Percentiles rank a stretch among this genome's conserved stretches.
Evolutionary conservation across 352 stramenopile genomes (phyloP).

Genomic region (Phytophthora pini): DNA sequence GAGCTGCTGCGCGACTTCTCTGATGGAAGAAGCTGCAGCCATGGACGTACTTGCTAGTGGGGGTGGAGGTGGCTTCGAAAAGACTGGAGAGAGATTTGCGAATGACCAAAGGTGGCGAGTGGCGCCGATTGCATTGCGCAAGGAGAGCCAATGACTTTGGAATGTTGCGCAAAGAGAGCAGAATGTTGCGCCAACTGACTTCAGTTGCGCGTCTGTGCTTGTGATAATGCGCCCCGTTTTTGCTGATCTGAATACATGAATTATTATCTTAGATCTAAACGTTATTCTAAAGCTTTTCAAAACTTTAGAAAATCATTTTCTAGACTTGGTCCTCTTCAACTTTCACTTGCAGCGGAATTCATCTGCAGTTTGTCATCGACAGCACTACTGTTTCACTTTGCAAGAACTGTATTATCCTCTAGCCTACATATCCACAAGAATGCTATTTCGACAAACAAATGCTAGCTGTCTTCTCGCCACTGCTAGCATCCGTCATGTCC

Average conservation of each 20-base stretch:
- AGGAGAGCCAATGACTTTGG: neutral
- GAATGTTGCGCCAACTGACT: too few relatives aligned
- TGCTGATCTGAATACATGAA: too few relatives aligned
- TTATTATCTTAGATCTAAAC: too few relatives aligned
- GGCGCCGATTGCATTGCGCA: neutral
- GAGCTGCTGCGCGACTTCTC: conserved; percentile 38
- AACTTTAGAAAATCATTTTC: too few relatives aligned
- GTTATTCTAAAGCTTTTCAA: too few relatives aligned
- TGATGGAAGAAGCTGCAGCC: conserved; percentile 6
- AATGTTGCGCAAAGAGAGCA: too few relatives aligned
- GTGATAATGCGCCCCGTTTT: too few relatives aligned
- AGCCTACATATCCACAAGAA: conserved; percentile 25
- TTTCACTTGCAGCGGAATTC: too few relatives aligned
- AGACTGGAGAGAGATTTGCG: conserved; percentile 50
- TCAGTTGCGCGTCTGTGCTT: too few relatives aligned
- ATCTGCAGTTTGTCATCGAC: too few relatives aligned
- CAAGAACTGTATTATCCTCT: conserved; percentile 3
- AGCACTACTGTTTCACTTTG: too few relatives aligned
- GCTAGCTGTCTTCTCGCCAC: conserved; percentile 3
- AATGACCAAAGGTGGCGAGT: conserved; percentile 20
- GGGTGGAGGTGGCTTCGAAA: conserved; percentile 30
- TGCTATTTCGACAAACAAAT: conserved; percentile 1
- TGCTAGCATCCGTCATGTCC: conserved; percentile 16
- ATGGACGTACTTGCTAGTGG: conserved; percentile 44
- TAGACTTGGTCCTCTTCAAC: too few relatives aligned